Percentiles rank a stretch among this genome's conserved stretches.
Conservation (phyloP, 352 stramenopile species). For the Globisporangium carolinianum region DNA sequence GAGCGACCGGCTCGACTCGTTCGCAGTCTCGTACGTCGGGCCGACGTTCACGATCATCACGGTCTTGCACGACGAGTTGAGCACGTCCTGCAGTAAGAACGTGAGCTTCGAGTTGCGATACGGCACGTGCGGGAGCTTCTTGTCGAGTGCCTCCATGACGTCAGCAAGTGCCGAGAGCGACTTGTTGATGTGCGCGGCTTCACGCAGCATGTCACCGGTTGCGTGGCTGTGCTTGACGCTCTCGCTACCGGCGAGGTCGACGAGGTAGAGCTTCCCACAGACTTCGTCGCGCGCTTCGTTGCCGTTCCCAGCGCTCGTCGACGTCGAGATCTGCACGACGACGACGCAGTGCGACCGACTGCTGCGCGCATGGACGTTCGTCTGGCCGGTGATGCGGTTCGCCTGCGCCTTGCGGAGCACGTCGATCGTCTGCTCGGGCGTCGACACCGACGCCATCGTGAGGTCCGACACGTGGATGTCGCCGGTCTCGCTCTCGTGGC, state of each 20-base stretch:
- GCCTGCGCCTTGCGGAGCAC: constrained; percentile 57
- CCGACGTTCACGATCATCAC: constrained; percentile 93
- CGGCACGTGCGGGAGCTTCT: constrained; percentile 90
- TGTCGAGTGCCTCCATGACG: constrained; percentile 89
- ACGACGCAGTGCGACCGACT: constrained; percentile 92
- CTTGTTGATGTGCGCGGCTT: constrained; percentile 84
- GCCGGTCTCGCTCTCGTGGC: constrained; percentile 51
- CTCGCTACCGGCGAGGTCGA: constrained; percentile 91
- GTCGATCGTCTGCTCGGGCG: constrained; percentile 59
- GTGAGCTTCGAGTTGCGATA: constrained; percentile 98
- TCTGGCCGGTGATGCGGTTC: constrained; percentile 81
- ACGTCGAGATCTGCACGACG: constrained; percentile 85
- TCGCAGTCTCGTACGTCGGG: constrained; percentile 72
- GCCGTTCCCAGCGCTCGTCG: constrained; percentile 17
- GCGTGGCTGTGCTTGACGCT: constrained; percentile 89
- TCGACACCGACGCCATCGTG: constrained; percentile 61
- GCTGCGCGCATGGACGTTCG: constrained; percentile 86
- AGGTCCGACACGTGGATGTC: constrained; percentile 74
- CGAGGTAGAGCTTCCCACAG: constrained; percentile 88
- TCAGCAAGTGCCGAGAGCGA: constrained; percentile 91
- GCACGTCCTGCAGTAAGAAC: constrained; percentile 93
- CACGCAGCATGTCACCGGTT: constrained; percentile 71
- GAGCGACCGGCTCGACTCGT: constrained; percentile 84
- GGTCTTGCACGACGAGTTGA: constrained; percentile 87
- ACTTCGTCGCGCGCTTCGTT: constrained; percentile 38